A percentile compares a stretch with the other conserved stretches of the same genome.
phyloP scores from a whole-genome alignment of 2,329 filamentous ascomycete genomes.

The Magnaporthales sp. region DNA sequence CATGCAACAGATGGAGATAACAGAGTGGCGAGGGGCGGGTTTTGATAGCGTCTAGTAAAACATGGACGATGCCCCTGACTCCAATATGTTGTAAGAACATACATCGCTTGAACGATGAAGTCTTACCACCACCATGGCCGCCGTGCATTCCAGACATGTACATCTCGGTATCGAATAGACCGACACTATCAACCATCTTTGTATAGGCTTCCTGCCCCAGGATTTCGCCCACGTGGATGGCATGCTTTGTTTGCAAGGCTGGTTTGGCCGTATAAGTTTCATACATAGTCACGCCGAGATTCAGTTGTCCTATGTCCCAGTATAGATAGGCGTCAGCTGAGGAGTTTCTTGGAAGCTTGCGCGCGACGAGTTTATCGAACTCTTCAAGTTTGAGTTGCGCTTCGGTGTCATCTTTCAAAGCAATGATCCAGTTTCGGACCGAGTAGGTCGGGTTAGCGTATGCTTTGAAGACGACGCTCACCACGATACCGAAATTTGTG shows the following conservation, averaged over 20 bases:
- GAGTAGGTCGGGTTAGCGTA: constrained; percentile 30
- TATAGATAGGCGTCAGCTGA: constrained; percentile 51
- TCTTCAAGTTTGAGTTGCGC: constrained; percentile 25
- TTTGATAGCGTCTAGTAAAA: constrained; percentile 35
- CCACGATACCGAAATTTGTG: constrained; percentile 49
- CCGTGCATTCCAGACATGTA: constrained; percentile 52
- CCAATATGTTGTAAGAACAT: constrained; percentile 46
- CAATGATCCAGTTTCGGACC: constrained; percentile 30
- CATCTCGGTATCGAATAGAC: constrained; percentile 50
- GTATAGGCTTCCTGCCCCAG: constrained; percentile 23
- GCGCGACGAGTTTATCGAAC: constrained; percentile 27
- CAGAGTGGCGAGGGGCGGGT: constrained; percentile 42
- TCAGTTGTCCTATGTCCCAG: constrained; percentile 32
- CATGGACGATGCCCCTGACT: constrained; percentile 18
- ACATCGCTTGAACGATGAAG: constrained; percentile 56
- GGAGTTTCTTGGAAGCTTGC: constrained; percentile 27
- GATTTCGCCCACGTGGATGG: constrained; percentile 11
- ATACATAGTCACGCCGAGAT: constrained; percentile 43
- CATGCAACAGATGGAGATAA: constrained; percentile 55
- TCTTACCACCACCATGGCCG: constrained; percentile 48
- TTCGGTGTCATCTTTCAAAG: constrained; percentile 21
- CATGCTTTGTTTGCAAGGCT: constrained; percentile 8
- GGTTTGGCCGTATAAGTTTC: constrained; percentile 20
- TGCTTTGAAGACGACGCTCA: constrained; percentile 43
- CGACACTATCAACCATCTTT: constrained; percentile 34